Conservation (phyloP, 2,329 filamentous ascomycete genomes). For the Colletotrichum sp. region DNA sequence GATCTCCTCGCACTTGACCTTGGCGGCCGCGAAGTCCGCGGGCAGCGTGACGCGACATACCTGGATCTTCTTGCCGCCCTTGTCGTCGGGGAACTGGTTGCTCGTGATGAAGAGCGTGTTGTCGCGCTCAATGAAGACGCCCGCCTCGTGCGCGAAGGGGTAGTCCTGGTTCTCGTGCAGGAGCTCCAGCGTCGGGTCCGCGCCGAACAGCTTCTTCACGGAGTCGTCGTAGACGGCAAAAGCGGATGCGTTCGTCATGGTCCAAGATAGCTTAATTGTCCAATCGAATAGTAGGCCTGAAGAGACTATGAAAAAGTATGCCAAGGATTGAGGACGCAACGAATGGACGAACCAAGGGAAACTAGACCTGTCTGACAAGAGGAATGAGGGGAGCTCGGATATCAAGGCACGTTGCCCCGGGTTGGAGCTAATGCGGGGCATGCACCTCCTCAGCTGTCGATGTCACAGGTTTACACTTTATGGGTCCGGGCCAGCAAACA, state of each 20-base stretch:
- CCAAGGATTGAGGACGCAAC: background rate
- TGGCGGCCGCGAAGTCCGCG: background rate
- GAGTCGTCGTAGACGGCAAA: slow-evolving; percentile 10
- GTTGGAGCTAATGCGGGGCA: background rate
- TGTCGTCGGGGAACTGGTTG: slow-evolving; percentile 30
- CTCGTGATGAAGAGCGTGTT: slow-evolving; percentile 38
- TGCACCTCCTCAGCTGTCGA: background rate
- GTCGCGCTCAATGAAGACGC: slow-evolving; percentile 34
- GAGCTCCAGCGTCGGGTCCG: slow-evolving; percentile 36
- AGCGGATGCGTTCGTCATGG: background rate
- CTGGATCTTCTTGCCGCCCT: slow-evolving; percentile 27
- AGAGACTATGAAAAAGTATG: background rate
- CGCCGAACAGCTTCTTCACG: slow-evolving; percentile 34
- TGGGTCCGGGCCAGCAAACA: background rate
- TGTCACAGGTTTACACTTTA: background rate
- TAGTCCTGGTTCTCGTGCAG: slow-evolving; percentile 41
- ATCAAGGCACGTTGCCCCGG: background rate
- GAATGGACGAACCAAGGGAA: background rate
- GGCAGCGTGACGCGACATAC: slow-evolving; percentile 31
- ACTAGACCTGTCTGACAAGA: background rate
- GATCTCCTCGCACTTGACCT: slow-evolving; percentile 36
- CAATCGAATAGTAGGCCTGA: background rate
- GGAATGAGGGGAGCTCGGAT: background rate
- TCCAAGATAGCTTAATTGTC: background rate
- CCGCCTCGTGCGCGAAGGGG: slow-evolving; percentile 55